A percentile compares a stretch with the other conserved stretches of the same genome.
Conservation (phyloP, 2,329 filamentous ascomycete species). For the Aspergillus tanneri region DNA sequence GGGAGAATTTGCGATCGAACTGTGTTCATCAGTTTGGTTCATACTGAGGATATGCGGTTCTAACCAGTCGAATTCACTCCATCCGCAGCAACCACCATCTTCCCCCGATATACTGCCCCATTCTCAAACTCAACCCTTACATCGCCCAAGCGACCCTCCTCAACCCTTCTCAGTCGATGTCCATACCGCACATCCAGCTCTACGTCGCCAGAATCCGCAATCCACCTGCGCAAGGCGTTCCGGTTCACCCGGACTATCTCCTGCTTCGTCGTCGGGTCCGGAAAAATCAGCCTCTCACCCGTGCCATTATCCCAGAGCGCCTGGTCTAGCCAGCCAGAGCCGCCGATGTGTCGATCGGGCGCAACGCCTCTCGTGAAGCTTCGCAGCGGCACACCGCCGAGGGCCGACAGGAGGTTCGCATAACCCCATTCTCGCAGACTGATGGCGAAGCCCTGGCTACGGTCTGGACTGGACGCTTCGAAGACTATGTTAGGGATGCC, state of each 20-base stretch:
- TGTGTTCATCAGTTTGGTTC: neutral
- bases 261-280: conserved; percentile 1
- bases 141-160: neutral
- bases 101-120: conserved; percentile 5
- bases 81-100: conserved; percentile 13
- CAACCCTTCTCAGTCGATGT: conserved; percentile 2
- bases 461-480: conserved; percentile 9
- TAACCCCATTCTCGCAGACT: conserved; percentile 12
- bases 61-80: conserved; percentile 10
- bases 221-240: conserved; percentile 13
- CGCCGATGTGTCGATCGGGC: conserved; percentile 12
- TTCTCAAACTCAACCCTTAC: conserved; percentile 9
- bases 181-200: conserved; percentile 12
- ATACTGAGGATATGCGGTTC: neutral
- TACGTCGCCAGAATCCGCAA: conserved; percentile 12
- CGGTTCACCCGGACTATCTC: conserved; percentile 10
- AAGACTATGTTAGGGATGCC: conserved; percentile 11
- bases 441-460: conserved; percentile 15
- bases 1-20: conserved; percentile 7
- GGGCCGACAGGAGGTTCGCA: conserved; percentile 1
- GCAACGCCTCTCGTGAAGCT: conserved; percentile 9
- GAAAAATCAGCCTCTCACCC: conserved; percentile 3
- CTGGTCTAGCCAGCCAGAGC: conserved; percentile 15
- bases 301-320: conserved; percentile 12
- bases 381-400: conserved; percentile 6